phyloP scores from a whole-genome alignment of 169 alveolate species.

The Plasmodium coatneyi region DNA sequence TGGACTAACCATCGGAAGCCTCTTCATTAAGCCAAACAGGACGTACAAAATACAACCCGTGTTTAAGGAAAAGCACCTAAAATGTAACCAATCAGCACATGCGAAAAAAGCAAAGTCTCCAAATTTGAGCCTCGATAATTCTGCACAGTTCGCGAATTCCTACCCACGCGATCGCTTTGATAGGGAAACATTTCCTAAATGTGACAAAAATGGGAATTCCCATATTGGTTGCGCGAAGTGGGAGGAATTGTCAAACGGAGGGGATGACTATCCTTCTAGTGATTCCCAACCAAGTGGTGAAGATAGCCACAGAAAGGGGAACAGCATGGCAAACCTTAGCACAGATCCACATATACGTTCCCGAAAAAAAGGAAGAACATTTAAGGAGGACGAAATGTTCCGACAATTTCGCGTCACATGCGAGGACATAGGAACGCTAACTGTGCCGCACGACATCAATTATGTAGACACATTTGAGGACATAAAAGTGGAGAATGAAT shows the following conservation, averaged over 20 bases:
- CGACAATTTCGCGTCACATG: neutral
- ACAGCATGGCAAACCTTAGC: neutral
- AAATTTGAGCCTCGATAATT: neutral
- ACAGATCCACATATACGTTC: neutral
- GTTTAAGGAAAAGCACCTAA: conserved; percentile 16
- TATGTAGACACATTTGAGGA: conserved; percentile 9
- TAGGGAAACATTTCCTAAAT: neutral
- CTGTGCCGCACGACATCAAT: neutral
- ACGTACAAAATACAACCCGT: conserved; percentile 34
- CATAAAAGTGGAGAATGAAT: conserved; percentile 36
- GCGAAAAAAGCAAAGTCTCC: neutral
- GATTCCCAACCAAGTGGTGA: neutral
- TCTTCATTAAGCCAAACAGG: conserved; percentile 36
- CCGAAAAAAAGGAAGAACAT: neutral
- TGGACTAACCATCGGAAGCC: conserved; percentile 6
- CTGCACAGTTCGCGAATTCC: neutral
- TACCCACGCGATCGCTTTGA: neutral
- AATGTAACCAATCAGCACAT: neutral
- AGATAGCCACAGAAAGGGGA: neutral
- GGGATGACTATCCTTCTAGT: neutral
- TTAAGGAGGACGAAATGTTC: neutral
- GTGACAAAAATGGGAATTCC: neutral
- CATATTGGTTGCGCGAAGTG: neutral
- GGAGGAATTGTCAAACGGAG: neutral
- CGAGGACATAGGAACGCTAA: conserved; percentile 41